Percentiles rank a stretch among this genome's conserved stretches.
Conservation (phyloP, 129 eudicot species). For the Helichrysum umbraculigerum region DNA sequence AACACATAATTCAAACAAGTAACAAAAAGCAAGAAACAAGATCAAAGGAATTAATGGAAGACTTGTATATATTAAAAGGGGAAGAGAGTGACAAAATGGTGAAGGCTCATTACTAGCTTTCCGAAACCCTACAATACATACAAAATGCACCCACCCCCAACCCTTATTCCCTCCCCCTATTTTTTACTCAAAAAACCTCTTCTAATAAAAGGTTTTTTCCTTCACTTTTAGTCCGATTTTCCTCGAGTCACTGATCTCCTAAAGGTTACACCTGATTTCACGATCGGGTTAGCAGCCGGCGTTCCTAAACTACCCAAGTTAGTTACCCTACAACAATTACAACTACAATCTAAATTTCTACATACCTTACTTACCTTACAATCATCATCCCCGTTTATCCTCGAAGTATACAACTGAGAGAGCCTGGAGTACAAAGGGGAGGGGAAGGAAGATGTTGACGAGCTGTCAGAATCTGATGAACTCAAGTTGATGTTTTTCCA, state of each 20-base stretch:
- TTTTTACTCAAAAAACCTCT: slow-evolving; percentile 24
- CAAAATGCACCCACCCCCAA: slow-evolving; percentile 32
- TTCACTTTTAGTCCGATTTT: slow-evolving; percentile 16
- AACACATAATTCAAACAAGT: background rate
- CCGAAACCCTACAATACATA: slow-evolving; percentile 36
- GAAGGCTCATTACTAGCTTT: slow-evolving; percentile 38
- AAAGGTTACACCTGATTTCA: slow-evolving; percentile 39
- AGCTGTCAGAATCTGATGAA: slow-evolving; percentile 72
- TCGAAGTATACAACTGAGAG: slow-evolving; percentile 38
- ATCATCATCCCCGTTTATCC: slow-evolving; percentile 9
- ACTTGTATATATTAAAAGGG: slow-evolving; percentile 34
- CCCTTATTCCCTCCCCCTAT: slow-evolving; percentile 32
- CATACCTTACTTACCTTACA: slow-evolving; percentile 31
- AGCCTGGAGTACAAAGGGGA: slow-evolving; percentile 59
- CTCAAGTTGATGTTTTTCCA: slow-evolving; percentile 38
- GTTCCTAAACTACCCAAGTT: slow-evolving; percentile 56
- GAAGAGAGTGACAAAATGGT: slow-evolving; percentile 54
- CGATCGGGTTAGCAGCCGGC: slow-evolving; percentile 24
- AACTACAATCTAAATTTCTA: slow-evolving; percentile 53
- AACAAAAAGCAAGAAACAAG: background rate
- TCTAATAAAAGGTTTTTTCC: background rate
- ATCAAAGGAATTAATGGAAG: background rate
- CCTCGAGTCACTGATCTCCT: slow-evolving; percentile 41
- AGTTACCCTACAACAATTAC: slow-evolving; percentile 52
- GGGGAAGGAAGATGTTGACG: slow-evolving; percentile 60